phyloP scores from a whole-genome alignment of 2,329 filamentous ascomycete species.

The Fusarium oligoseptatum region DNA sequence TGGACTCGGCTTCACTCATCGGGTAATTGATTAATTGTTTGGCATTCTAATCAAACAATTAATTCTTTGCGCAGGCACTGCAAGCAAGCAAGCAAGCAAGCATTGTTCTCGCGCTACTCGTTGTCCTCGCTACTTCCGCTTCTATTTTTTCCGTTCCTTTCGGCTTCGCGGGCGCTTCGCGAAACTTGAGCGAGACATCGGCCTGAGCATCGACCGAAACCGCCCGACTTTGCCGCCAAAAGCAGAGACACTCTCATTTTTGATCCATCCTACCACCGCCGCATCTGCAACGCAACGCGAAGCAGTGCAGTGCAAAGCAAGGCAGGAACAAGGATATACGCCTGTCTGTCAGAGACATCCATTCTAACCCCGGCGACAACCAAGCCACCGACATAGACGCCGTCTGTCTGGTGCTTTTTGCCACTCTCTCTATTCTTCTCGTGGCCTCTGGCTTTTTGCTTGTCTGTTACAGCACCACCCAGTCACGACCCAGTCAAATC shows the following conservation, averaged over 20 bases:
- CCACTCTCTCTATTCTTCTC: constrained; percentile 7
- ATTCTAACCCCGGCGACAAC: background rate
- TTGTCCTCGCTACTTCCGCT: background rate
- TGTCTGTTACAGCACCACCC: background rate
- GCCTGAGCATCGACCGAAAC: constrained; percentile 27
- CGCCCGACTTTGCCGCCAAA: constrained; percentile 12
- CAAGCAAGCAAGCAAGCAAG: no score
- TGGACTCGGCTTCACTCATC: constrained; percentile 7
- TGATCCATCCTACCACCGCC: constrained; percentile 8
- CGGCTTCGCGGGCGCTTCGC: background rate
- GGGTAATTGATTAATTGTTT: background rate
- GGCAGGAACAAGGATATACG: background rate
- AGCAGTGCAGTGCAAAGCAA: constrained; percentile 14
- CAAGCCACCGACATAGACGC: background rate
- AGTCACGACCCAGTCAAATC: constrained; percentile 20
- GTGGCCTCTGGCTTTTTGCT: constrained; percentile 28
- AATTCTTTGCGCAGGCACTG: background rate
- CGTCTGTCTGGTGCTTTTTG: constrained; percentile 17
- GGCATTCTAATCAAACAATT: constrained; percentile 7
- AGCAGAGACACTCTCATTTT: constrained; percentile 17
- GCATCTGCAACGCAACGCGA: constrained; percentile 35
- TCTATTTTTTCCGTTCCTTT: background rate
- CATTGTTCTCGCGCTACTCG: background rate
- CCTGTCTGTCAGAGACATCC: background rate
- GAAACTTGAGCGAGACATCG: constrained; percentile 30